A percentile compares a stretch with the other conserved stretches of the same genome.
Conservation (phyloP, 2,329 filamentous ascomycete genomes). For the Cylindrodendrum hubeiense region DNA sequence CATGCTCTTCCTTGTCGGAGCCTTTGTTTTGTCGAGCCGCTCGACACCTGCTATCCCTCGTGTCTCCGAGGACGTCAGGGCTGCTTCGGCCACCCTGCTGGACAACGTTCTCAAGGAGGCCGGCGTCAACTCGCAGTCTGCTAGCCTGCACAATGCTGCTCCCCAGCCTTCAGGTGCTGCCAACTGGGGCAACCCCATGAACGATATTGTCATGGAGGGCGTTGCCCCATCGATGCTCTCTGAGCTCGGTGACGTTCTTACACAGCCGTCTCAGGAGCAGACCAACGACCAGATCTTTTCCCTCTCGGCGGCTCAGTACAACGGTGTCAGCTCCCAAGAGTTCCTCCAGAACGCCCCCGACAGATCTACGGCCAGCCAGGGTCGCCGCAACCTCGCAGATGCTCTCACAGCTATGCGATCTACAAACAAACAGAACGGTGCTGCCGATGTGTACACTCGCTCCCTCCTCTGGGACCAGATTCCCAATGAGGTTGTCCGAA, state of each 20-base stretch:
- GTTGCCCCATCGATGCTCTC: conserved; percentile 72
- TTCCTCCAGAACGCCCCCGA: conserved; percentile 71
- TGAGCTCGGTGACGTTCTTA: conserved; percentile 76
- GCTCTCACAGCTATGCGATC: conserved; percentile 83
- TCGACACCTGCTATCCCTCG: conserved; percentile 78
- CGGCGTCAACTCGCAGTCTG: conserved; percentile 65
- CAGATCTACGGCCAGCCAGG: conserved; percentile 67
- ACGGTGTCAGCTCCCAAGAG: conserved; percentile 76
- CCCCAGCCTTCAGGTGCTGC: conserved; percentile 65
- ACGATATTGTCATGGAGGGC: conserved; percentile 49
- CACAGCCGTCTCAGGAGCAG: conserved; percentile 84
- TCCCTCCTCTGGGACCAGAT: conserved; percentile 96
- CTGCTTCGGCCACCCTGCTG: conserved; percentile 81
- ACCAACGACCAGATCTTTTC: conserved; percentile 90
- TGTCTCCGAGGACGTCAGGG: conserved; percentile 84
- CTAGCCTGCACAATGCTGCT: conserved; percentile 59
- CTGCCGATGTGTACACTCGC: conserved; percentile 91
- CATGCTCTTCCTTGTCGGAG: conserved; percentile 96
- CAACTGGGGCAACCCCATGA: conserved; percentile 54
- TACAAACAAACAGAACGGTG: conserved; percentile 74
- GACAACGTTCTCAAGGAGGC: conserved; percentile 87
- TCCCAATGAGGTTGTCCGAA: conserved; percentile 88
- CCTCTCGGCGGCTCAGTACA: conserved; percentile 89
- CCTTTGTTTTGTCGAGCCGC: conserved; percentile 92
- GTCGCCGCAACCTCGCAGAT: conserved; percentile 82